Evolutionary conservation across 192 early-diverging fungal species (phyloP), one percentile per base, ranked within the genome.

Genomic region (Fimicolochytrium jonesii): DNA sequence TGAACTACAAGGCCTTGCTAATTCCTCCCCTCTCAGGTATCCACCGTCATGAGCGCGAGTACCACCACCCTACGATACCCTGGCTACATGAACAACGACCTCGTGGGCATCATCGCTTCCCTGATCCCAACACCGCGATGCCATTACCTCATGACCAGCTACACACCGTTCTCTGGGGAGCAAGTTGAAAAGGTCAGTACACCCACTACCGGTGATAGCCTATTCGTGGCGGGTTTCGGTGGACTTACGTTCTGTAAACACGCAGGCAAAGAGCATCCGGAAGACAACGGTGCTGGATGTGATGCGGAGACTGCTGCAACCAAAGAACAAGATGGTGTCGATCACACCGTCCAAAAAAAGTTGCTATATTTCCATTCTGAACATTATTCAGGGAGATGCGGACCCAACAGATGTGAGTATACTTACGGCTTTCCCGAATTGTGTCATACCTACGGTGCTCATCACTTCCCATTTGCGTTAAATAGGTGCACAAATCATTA

Each of bases 1-100:
- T 29, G 37, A 41, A 11, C n/a, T 41, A 41, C 57, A 33, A 61
- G n/a, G 62, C 39, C 45, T 71, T 51, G n/a, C n/a, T n/a, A n/a
- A n/a, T n/a, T n/a, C n/a, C n/a, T n/a, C n/a, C n/a, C n/a, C n/a
- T 33, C 28, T 11, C 64, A 88, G 87, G 85, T 96, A n/a, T 94
- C 96, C 10, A 99, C 96, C 4, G 96, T 99, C 29, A 95, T 99
- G 86, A 90, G 88, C 30, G 93, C 96, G 15, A 91, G 89, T 69
- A 99, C 96, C 20, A 94, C 89, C 4, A 97, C 94, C 15, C 76
- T 99, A 41, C 87, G 96, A 55, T 99, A 99, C 76, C 96, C 96
- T 30, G 92, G 94, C 56, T 99, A 97, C 71, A 99, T 99, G 96
- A 96, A 99, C 80, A 99, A 99, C 71, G 94, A 99, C 67, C 80